Base-by-base conservation (phyloP, 2,329 filamentous ascomycete species). In the Colletotrichum sp. region DNA sequence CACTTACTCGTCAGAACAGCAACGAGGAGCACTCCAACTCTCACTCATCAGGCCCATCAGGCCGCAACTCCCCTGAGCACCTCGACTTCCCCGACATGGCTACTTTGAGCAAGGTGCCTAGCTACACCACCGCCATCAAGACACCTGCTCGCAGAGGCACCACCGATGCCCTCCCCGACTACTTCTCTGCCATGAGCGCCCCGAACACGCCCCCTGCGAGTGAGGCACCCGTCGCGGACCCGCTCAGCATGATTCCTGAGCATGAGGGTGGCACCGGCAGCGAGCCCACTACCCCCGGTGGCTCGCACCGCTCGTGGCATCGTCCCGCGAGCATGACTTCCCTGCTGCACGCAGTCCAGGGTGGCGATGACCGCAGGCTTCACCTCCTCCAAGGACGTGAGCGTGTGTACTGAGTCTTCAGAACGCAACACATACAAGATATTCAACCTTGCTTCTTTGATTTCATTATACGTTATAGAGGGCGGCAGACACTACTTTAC, bases 91-190 rank as follows among this genome's bases (percentile, higher is more conserved):
- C 88, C 22, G 92, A 94, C 77, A 85, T 95, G 78, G 89, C 90
- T 64, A 90, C 92, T 78, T 85, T 96, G 57, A 94, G 89, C 82
- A 94, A 94, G 78, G 94, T 96, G 3, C 94, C 94, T 2, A 96
- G 94, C 72, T 96, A 96, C 82, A 90, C 90, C 19, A 96, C 94
- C 2, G 94, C 94, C 0, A 91, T 95, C 30, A 91, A 91, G 77
- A 91, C 92, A 1, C 91, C 92, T 7, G 90, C 91, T 19, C 88
- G 90, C 67, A 87, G 87, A 16, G 88, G 86, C 87, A 87, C 88
- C 8, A 87, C 87, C 36, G 83, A 86, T 7, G 84, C 84, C 15
- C 88, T 95, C 8, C 94, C 94, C 1, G 92, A 94, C 81, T 96
- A 96, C 81, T 85, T 89, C 72, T 90, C 93, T 4, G 93, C 91